phyloP scores from a whole-genome alignment of 768 basidiomycete species.

The Dendrothele bispora region DNA sequence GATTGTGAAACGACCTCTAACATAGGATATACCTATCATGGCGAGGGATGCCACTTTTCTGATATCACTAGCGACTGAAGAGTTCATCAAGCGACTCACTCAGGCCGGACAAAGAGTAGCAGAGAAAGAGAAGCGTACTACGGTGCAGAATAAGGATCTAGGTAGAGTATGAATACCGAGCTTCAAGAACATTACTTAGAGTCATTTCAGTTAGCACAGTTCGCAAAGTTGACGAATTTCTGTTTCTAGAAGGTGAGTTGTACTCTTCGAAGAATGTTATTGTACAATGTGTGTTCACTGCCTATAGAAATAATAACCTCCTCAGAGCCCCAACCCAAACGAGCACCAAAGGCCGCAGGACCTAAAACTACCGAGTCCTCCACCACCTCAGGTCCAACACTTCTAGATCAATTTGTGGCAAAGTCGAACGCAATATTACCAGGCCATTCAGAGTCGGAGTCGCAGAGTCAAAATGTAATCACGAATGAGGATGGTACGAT shows the following conservation, averaged over 20 bases:
- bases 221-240: conserved; percentile 69
- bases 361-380: background rate
- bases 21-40: conserved; percentile 72
- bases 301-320: conserved; percentile 4
- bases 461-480: no score
- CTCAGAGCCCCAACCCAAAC: conserved; percentile 1
- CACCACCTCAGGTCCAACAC: background rate
- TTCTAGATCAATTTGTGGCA: conserved; percentile 2
- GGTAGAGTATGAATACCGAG: conserved; percentile 42
- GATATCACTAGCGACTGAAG: conserved; percentile 83
- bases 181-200: background rate
- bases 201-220: conserved; percentile 53
- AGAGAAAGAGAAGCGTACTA: conserved; percentile 67
- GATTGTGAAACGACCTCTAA: no score
- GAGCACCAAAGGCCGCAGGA: conserved; percentile 3
- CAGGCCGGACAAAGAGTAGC: conserved; percentile 74
- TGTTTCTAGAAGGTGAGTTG: conserved; percentile 71
- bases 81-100: conserved; percentile 77
- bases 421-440: background rate
- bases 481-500: no score
- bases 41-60: conserved; percentile 78
- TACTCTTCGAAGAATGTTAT: background rate
- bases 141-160: conserved; percentile 77
- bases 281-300: background rate
- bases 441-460: no score